Base-by-base conservation (phyloP, 2,329 filamentous ascomycete genomes). In the Dothiorella sarmentorum region DNA sequence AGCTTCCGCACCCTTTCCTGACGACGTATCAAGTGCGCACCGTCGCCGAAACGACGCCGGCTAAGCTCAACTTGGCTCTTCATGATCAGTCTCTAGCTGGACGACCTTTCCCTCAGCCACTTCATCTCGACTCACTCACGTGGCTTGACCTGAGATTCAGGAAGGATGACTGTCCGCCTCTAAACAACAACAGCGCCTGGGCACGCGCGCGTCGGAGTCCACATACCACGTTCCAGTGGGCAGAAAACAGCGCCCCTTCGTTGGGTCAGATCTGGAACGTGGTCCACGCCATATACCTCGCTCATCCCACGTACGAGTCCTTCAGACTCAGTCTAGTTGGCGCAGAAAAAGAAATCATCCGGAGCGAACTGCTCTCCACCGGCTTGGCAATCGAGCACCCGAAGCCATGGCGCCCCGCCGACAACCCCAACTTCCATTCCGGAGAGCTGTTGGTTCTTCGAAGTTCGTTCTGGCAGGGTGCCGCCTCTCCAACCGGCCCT, bases 381-480 rank as follows among this genome's bases (percentile, higher is more conserved):
- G 44, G 44, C 27, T 20, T 49, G 18, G 78, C 75, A 5, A 71
- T 74, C 13, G 64, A 71, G 27, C 73, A 79, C 64, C 76, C 76
- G 11, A 71, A 64, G 47, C 71, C 67, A 63, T 76, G 44, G 44
- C 44, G 44, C 10, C 27, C 44, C 64, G 45, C 68, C 69, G 40
- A 65, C 37, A 65, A 68, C 44, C 69, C 67, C 27, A 61, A 70
- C 11, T 70, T 73, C 52, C 72, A 73, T 58, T 65, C 72, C 7
- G 66, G 71, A 7, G 72, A 80, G 59, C 63, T 83, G 40, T 63
- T 85, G 26, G 67, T 84, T 43, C 73, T 82, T 2, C 76, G 82
- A 57, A 76, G 76, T 40, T 73, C 71, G 11, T 77, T 77, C 60
- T 77, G 75, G 75, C 75, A 77, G 62, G 75, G 75, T 38, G 75